Conservation (phyloP, 441 rosid genomes). For the Sinapis alba region DNA sequence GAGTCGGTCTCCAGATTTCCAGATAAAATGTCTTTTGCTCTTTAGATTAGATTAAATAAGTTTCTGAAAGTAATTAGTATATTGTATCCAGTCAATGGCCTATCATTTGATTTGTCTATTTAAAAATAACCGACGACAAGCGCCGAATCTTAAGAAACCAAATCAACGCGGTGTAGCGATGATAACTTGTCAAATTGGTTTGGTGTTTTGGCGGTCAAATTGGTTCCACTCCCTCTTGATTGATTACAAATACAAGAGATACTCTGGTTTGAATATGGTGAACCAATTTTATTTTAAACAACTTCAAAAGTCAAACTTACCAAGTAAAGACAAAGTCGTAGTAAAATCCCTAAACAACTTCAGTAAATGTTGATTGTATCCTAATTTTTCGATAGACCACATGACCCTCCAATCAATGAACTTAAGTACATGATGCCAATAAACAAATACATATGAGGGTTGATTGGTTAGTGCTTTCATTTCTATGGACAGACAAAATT, state of each 20-base stretch:
- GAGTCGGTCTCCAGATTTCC: constrained; percentile 5
- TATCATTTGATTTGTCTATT: constrained; percentile 25
- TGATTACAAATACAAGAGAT: background rate
- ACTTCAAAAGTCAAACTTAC: background rate
- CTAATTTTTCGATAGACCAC: background rate
- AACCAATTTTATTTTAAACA: background rate
- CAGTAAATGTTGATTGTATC: background rate
- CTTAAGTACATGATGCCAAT: too few species aligned
- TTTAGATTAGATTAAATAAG: background rate
- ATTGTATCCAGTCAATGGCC: constrained; percentile 8
- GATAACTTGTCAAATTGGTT: constrained; percentile 19
- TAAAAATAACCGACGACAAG: constrained; percentile 12
- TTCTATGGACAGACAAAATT: too few species aligned
- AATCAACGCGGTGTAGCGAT: constrained; percentile 24
- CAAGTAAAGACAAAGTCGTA: background rate
- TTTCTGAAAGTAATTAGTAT: background rate
- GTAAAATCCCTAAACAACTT: background rate
- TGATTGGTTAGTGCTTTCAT: too few species aligned
- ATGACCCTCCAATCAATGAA: background rate
- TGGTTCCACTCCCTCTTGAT: background rate
- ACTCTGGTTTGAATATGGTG: constrained; percentile 5
- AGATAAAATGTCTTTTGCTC: background rate
- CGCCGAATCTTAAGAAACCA: background rate
- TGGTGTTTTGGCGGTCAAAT: background rate
- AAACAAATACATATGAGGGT: too few species aligned